Conservation (phyloP, 1,284 basidiomycete species). For the Puccinia polysora region DNA sequence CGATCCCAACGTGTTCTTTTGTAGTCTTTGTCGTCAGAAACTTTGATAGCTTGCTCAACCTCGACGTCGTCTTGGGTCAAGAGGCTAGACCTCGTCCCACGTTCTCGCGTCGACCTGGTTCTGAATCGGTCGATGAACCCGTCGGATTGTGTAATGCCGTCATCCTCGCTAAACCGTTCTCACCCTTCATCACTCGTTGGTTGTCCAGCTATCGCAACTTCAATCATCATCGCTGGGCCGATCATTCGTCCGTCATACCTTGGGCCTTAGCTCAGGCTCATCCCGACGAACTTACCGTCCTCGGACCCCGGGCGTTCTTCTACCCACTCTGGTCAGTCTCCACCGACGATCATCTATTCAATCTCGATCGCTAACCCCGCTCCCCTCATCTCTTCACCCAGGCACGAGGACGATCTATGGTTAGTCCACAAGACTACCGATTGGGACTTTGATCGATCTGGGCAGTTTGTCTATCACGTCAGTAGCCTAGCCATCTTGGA, state of each 20-base stretch:
- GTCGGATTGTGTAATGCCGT: slow-evolving; percentile 56
- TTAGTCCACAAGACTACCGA: slow-evolving; percentile 27
- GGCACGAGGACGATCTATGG: slow-evolving; percentile 42
- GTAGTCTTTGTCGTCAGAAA: slow-evolving; percentile 50
- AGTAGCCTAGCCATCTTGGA: not conserved
- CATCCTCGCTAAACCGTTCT: slow-evolving; percentile 54
- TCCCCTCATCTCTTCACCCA: not conserved
- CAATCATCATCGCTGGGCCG: slow-evolving; percentile 54
- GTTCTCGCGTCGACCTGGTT: slow-evolving; percentile 42
- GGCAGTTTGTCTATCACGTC: slow-evolving; percentile 33
- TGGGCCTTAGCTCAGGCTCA: slow-evolving; percentile 54
- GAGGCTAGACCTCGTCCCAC: slow-evolving; percentile 50
- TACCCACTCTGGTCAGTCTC: slow-evolving; percentile 55
- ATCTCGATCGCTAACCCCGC: not conserved
- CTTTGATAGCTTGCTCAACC: slow-evolving; percentile 46
- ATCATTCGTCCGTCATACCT: slow-evolving; percentile 53
- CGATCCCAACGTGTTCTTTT: slow-evolving; percentile 44
- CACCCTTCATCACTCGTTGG: slow-evolving; percentile 55
- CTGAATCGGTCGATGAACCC: slow-evolving; percentile 50
- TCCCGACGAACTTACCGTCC: slow-evolving; percentile 56
- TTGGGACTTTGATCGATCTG: slow-evolving; percentile 37
- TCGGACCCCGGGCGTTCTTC: slow-evolving; percentile 56
- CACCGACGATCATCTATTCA: not conserved
- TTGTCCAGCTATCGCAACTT: slow-evolving; percentile 55
- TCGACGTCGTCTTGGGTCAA: slow-evolving; percentile 56